phyloP scores from a whole-genome alignment of 2,329 filamentous ascomycete species.

The Talaromyces sp. region DNA sequence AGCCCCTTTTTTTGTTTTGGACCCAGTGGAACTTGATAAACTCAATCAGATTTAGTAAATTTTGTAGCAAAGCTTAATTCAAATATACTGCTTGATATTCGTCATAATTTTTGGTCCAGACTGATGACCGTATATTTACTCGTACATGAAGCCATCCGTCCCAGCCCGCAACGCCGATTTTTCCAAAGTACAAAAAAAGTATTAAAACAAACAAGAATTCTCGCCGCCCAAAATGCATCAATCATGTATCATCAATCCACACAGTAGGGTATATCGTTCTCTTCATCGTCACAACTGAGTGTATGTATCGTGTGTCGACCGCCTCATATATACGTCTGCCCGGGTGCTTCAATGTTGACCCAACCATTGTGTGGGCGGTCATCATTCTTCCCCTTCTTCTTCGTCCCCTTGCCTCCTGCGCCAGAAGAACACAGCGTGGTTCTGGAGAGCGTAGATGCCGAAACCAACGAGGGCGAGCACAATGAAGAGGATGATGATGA shows the following conservation, averaged over 20 bases:
- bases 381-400: slow-evolving; percentile 10
- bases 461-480: slow-evolving; percentile 39
- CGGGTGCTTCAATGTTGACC: no score
- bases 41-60: neutral
- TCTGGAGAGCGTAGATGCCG: slow-evolving; percentile 28
- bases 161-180: neutral
- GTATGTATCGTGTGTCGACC: neutral
- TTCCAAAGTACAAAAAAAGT: neutral
- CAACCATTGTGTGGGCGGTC: neutral
- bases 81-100: neutral
- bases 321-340: neutral
- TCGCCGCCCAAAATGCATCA: neutral
- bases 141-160: neutral
- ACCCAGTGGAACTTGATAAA: neutral
- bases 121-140: neutral
- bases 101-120: neutral
- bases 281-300: neutral
- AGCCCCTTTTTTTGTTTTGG: neutral
- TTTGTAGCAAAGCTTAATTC: neutral
- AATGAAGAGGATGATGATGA: slow-evolving; percentile 45
- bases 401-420: slow-evolving; percentile 25
- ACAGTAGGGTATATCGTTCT: neutral
- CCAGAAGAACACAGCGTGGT: slow-evolving; percentile 23
- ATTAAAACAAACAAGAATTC: neutral
- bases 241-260: neutral